Percentiles rank a stretch among this genome's conserved stretches.
phyloP scores from a whole-genome alignment of 805 yeast genomes.

The Torulaspora gathmanii region DNA sequence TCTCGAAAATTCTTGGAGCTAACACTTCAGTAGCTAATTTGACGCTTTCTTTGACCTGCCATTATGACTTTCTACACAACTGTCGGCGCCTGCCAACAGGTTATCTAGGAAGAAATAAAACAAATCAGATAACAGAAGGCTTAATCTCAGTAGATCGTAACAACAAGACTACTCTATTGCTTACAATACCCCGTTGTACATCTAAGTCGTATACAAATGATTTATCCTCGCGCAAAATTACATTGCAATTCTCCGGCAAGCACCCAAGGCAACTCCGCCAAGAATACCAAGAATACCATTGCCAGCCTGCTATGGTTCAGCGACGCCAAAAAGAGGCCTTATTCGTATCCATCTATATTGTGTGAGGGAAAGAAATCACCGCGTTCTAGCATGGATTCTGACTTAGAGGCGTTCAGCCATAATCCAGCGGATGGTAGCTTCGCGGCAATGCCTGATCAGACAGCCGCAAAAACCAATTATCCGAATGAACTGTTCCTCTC shows the following conservation, averaged over 20 bases:
- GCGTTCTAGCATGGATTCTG: constrained; percentile 53
- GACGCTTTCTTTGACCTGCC: not conserved
- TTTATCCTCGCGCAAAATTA: constrained; percentile 44
- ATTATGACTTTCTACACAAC: constrained; percentile 8
- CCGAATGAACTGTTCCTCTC: constrained; percentile 47
- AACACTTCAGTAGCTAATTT: no score
- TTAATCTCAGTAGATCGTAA: constrained; percentile 13
- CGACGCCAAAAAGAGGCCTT: constrained; percentile 40
- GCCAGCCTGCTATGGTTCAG: constrained; percentile 42
- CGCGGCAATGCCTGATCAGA: constrained; percentile 46
- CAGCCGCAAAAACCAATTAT: constrained; percentile 46
- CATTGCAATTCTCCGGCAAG: constrained; percentile 43
- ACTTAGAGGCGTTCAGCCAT: constrained; percentile 47
- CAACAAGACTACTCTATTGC: constrained; percentile 12
- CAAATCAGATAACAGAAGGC: constrained; percentile 23
- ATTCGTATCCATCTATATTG: constrained; percentile 41
- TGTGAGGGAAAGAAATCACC: constrained; percentile 42
- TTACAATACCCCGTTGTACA: constrained; percentile 19
- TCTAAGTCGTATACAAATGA: constrained; percentile 46
- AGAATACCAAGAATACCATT: constrained; percentile 35
- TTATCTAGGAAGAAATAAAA: constrained; percentile 15
- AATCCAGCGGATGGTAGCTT: constrained; percentile 48
- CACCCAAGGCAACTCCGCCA: constrained; percentile 40
- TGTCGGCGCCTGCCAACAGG: constrained; percentile 11
- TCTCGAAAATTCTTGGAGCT: no score